Evolutionary conservation across 2,329 filamentous ascomycete species (phyloP).

Genomic region (Dichotomopilus funicola): DNA sequence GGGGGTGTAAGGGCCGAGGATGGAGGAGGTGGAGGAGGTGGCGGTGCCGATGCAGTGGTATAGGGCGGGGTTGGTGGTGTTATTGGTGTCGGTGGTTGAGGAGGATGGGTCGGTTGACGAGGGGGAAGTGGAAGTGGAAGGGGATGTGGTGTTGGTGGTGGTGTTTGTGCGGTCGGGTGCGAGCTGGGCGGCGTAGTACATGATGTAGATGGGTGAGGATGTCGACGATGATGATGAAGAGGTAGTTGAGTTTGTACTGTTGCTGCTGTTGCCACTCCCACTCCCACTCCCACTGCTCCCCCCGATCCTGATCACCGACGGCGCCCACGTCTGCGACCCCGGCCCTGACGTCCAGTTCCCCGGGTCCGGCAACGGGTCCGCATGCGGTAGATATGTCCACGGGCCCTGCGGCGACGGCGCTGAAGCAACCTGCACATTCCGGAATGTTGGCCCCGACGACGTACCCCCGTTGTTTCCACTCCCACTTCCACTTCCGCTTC

Average conservation of each 20-base stretch:
- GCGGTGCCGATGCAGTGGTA: conserved; percentile 55
- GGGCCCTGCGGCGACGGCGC: conserved; percentile 30
- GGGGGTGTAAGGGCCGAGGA: conserved; percentile 48
- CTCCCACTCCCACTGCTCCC: background rate
- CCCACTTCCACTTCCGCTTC: background rate
- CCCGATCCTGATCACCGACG: conserved; percentile 35
- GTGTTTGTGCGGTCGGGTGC: conserved; percentile 1
- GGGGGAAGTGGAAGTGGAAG: too few relatives aligned
- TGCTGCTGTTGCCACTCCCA: background rate
- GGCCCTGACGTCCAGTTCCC: conserved; percentile 38
- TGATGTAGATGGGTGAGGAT: conserved; percentile 30
- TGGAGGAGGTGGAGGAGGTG: conserved; percentile 28
- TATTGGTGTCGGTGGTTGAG: too few relatives aligned
- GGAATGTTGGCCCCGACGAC: conserved; percentile 2
- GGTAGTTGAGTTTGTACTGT: background rate
- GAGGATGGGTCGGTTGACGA: too few relatives aligned
- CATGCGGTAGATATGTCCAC: conserved; percentile 34
- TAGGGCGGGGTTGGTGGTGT: background rate
- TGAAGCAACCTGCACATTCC: conserved; percentile 42
- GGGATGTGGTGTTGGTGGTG: too few relatives aligned
- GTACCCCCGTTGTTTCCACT: background rate
- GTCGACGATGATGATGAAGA: background rate
- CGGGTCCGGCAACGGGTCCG: conserved; percentile 41
- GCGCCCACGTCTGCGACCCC: conserved; percentile 37
- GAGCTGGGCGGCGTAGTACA: conserved; percentile 43